Conservation (phyloP, 2,329 filamentous ascomycete species). For the Grosmannia serpens region DNA sequence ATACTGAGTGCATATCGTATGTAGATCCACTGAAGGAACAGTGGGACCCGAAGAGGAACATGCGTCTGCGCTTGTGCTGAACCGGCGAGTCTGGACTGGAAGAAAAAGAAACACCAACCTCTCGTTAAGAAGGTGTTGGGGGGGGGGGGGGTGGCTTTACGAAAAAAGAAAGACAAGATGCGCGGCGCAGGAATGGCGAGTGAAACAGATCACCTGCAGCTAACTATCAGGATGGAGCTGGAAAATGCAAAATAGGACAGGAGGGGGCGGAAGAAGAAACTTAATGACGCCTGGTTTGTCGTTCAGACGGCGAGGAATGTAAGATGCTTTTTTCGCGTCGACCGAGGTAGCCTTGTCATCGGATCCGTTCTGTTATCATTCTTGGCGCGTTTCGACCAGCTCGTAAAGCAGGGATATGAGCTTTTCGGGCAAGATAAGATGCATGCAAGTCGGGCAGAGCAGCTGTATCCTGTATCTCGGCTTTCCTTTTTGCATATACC, state of each 20-base stretch:
- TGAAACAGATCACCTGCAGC: not conserved
- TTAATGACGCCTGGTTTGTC: not conserved
- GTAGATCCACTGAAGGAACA: too few species aligned
- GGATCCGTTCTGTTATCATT: not conserved
- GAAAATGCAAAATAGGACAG: not conserved
- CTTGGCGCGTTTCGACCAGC: not conserved
- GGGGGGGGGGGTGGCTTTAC: not conserved
- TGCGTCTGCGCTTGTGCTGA: not conserved
- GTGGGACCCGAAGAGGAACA: not conserved
- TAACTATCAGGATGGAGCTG: not conserved
- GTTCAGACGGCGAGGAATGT: not conserved
- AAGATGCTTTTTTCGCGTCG: not conserved
- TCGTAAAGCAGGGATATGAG: not conserved
- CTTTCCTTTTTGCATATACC: not conserved
- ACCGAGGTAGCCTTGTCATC: not conserved
- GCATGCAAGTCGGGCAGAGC: not conserved
- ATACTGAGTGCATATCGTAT: too few species aligned
- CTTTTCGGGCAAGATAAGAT: not conserved
- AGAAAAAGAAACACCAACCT: not conserved
- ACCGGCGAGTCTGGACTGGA: not conserved
- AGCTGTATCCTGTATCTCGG: not conserved
- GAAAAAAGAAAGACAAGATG: not conserved
- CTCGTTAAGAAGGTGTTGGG: not conserved
- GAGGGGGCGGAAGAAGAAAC: not conserved
- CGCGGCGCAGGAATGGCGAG: not conserved